Evolutionary conservation across 2,329 filamentous ascomycete species (phyloP), one percentile per base, ranked within the genome.

Genomic region (Phyllosticta paracitricarpa): DNA sequence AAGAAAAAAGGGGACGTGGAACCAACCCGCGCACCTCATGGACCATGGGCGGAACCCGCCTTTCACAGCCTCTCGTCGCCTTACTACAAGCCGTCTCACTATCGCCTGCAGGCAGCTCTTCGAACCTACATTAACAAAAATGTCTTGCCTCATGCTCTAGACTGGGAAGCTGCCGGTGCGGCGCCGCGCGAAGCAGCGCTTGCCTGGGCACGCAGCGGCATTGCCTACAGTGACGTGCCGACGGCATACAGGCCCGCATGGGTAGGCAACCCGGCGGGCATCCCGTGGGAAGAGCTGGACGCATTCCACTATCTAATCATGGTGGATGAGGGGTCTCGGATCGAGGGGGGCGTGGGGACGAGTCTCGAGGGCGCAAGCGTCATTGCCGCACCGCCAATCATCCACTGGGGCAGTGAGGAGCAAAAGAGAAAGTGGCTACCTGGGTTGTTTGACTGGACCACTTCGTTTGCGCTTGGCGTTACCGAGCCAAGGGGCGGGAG

Each of bases 51-150:
- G 57, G 77, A 79, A 62, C 77, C 77, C 6, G 72, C 76, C n/a
- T 79, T 76, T 76, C 73, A 75, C 63, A 73, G 75, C 28, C 77
- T 82, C 61, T 74, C 76, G 8, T 81, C 80, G 56, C 83, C 84
- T 0, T 87, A 87, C 73, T 88, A 89, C 76, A 85, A 79, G 28
- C 77, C 80, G 14, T 81, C 81, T 2, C 86, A 89, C 68, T 79
- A 80, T 33, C 74, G 72, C n/a, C 76, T 88, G 1, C 82, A 84
- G 58, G 76, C 81, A 48, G 77, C 75, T 4, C 73, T 87, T 0
- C 81, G 86, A 51, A 68, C 77, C 25, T 88, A 87, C 63, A 75
- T 88, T 56, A 80, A 88, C 62, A 76, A 78, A 1, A 73, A 84
- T 48, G 76, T 88, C 54, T 73, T 81, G 1, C 84, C 84, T 0